phyloP scores from a whole-genome alignment of 495 filamentous ascomycete species.

The Hyaloscypha finlandica region DNA sequence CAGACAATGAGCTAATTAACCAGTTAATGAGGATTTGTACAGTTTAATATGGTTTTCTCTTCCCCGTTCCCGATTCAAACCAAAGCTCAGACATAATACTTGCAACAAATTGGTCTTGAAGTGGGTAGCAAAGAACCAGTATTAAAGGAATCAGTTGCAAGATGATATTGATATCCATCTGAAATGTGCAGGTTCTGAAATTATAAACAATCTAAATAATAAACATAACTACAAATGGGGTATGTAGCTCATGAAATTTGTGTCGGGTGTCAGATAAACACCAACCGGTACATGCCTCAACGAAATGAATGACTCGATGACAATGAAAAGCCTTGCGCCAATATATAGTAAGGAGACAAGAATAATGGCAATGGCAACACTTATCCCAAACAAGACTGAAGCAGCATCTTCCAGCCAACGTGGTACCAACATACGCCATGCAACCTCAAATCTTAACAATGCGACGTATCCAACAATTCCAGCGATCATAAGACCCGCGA shows the following conservation, averaged over 20 bases:
- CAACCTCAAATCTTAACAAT: not conserved
- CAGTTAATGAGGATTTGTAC: no score
- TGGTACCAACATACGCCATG: not conserved
- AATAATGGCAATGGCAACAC: not conserved
- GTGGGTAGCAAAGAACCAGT: no score
- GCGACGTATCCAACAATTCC: not conserved
- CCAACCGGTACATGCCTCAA: slow-evolving; percentile 12
- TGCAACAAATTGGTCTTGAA: no score
- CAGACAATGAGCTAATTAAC: no score
- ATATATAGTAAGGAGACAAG: not conserved
- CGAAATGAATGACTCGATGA: slow-evolving; percentile 15
- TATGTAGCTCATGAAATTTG: slow-evolving; percentile 3
- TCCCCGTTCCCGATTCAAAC: no score
- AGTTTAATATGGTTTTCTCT: no score
- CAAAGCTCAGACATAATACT: no score
- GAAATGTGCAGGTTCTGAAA: no score
- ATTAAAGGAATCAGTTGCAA: no score
- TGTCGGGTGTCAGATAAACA: not conserved
- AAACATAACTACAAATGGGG: slow-evolving; percentile 4
- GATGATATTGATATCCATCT: no score
- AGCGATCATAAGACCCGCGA: not conserved
- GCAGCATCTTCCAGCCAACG: no score
- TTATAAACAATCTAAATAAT: no score
- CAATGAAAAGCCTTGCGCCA: slow-evolving; percentile 5
- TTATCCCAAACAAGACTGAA: not conserved